Evolutionary conservation across 495 filamentous ascomycete genomes (phyloP), one percentile per base, ranked within the genome.

Genomic region (Hypoxylon fragiforme): DNA sequence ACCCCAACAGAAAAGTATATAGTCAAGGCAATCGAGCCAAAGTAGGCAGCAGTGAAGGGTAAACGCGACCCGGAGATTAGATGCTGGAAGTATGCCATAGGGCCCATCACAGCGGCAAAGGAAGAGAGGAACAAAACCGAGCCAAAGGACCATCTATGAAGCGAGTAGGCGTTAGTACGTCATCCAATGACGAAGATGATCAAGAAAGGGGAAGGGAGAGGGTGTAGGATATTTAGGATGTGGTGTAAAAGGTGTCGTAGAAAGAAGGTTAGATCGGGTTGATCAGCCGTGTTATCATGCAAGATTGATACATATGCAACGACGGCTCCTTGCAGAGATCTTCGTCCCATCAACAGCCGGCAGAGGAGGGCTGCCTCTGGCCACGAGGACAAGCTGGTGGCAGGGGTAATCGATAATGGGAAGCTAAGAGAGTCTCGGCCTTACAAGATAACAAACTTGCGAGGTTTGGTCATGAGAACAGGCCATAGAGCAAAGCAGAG

Each of bases 391-490:
- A 63, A 31, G 21, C 14, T 2, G 47, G 24, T 4, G 24, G 34
- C 45, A 54, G 37, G 31, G 38, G 50, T 36, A 42, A 34, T 9
- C 19, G 44, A 41, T 45, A 22, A 11, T 50, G 36, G 41, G 44
- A 30, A 57, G 43, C 48, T 47, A 54, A 62, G 50, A 54, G 42
- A 57, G 41, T 47, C 55, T 50, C 54, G 61, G 39, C 91, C 92
- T 86, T 85, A 97, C 94, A 98, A 70, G 52, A 95, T 88, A 41
- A 94, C 94, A 67, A 98, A 95, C 77, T 98, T 98, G 65, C 88
- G 81, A 50, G 94, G 94, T 73, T 79, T 86, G 55, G 87, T 70
- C 55, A 85, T 76, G 50, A 94, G 77, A 40, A 92, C 75, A 19
- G 91, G 91, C 73, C 94, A 91, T 22, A 98, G 77, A 66, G 83